Evolutionary conservation across 371 early-diverging fungal genomes (phyloP).

Genomic region (Mucor piriformis): DNA sequence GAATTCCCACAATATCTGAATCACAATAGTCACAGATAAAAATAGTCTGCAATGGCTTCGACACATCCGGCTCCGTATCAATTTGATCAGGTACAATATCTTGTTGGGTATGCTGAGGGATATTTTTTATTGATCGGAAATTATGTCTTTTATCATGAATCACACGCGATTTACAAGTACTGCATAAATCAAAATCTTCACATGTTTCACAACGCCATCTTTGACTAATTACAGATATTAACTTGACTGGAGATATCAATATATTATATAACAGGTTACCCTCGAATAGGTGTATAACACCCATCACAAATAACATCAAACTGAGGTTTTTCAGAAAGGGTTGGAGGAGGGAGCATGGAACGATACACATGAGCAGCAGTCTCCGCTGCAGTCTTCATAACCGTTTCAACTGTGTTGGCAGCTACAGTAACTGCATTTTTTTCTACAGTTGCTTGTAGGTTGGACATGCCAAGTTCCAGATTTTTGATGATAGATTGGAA

Average conservation of each 20-base stretch:
- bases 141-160: conserved; percentile 29
- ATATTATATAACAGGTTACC: conserved; percentile 14
- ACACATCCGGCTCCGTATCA: not conserved
- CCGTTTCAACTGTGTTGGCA: conserved; percentile 6
- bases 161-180: conserved; percentile 36
- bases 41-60: conserved; percentile 1
- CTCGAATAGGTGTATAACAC: conserved; percentile 43
- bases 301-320: conserved; percentile 49
- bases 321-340: conserved; percentile 9
- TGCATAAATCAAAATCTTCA: conserved; percentile 56
- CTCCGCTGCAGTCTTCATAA: conserved; percentile 16
- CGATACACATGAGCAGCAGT: conserved; percentile 22
- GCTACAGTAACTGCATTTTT: conserved; percentile 2
- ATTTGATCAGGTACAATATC: not conserved
- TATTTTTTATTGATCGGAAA: conserved; percentile 25
- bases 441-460: conserved; percentile 10
- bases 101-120: not conserved
- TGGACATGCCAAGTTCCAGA: conserved; percentile 16
- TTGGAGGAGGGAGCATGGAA: conserved; percentile 6
- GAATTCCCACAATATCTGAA: conserved; percentile 41
- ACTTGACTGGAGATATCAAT: not conserved
- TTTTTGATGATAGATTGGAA: conserved; percentile 19
- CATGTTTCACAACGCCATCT: conserved; percentile 51
- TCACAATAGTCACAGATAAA: conserved; percentile 56
- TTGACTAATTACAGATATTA: conserved; percentile 8